These are phyloP conservation scores for Rhizomucor pusillus DNA, from an alignment of 371 early-diverging fungal genomes.

Conservation along the genomic window DNA sequence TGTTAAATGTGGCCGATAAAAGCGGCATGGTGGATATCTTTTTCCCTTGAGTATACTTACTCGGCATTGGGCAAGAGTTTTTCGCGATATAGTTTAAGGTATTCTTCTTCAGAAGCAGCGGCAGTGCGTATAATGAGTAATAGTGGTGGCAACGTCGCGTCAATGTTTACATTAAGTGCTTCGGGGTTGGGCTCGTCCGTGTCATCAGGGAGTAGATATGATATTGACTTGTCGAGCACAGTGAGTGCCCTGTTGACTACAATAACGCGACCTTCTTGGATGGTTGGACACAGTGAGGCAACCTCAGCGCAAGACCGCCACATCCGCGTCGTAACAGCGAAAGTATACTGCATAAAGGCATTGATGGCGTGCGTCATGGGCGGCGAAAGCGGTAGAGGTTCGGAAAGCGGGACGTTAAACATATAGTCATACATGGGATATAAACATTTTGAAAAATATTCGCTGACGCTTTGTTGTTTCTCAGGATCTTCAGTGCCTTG, in stretches of 20 bases:
- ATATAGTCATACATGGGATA: conserved; percentile 33
- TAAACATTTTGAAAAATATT: conserved; percentile 26
- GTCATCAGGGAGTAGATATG: conserved; percentile 39
- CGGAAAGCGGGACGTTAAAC: conserved; percentile 37
- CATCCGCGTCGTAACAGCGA: conserved; percentile 19
- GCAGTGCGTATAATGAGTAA: conserved; percentile 51
- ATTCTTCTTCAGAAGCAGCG: conserved; percentile 44
- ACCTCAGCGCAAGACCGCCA: conserved; percentile 44
- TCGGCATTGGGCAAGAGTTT: conserved; percentile 59
- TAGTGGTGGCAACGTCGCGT: conserved; percentile 68
- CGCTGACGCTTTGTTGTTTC: conserved; percentile 17
- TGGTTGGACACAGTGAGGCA: conserved; percentile 1
- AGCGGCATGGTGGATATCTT: too few species aligned
- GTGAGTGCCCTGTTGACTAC: conserved; percentile 17
- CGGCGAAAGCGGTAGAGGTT: conserved; percentile 61
- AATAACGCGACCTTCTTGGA: conserved; percentile 9
- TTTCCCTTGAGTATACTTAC: conserved; percentile 37
- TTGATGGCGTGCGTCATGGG: conserved; percentile 79
- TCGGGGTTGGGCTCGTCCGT: conserved; percentile 21
- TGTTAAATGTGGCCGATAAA: neutral
- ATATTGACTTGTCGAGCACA: conserved; percentile 25
- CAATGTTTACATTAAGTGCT: conserved; percentile 27
- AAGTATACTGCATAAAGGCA: conserved; percentile 64
- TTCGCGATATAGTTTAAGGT: conserved; percentile 31
- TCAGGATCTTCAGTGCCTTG: conserved; percentile 5